phyloP scores from a whole-genome alignment of 495 filamentous ascomycete species.

The Trichoderma virens region DNA sequence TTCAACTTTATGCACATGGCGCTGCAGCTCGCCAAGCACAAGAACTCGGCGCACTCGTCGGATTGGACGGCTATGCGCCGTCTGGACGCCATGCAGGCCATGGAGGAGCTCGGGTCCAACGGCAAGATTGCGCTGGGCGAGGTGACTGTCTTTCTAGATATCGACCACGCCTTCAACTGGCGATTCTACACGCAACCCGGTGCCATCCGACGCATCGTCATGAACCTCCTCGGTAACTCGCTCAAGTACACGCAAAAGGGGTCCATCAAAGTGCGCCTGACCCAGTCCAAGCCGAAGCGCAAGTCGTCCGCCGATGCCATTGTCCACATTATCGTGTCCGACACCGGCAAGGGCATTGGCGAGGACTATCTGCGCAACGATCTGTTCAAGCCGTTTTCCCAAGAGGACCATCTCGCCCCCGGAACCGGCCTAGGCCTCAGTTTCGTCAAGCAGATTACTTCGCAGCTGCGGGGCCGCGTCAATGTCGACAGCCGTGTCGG shows the following conservation, averaged over 20 bases:
- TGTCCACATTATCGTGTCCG: constrained; percentile 46
- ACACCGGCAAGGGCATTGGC: constrained; percentile 63
- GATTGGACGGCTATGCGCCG: constrained; percentile 5
- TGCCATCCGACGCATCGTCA: constrained; percentile 64
- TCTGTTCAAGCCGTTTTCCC: constrained; percentile 62
- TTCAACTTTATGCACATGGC: constrained; percentile 26
- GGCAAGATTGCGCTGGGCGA: constrained; percentile 10
- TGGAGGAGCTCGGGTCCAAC: background rate
- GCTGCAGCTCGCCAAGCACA: constrained; percentile 13
- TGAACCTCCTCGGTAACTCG: constrained; percentile 78
- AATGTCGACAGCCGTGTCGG: constrained; percentile 49
- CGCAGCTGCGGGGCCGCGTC: constrained; percentile 51
- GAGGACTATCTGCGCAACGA: constrained; percentile 58
- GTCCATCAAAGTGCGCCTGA: constrained; percentile 54
- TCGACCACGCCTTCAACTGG: constrained; percentile 50
- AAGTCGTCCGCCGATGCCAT: constrained; percentile 13
- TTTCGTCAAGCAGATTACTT: constrained; percentile 59
- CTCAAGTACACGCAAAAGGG: constrained; percentile 70
- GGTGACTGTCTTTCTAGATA: constrained; percentile 57
- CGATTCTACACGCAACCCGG: constrained; percentile 62
- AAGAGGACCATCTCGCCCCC: constrained; percentile 57
- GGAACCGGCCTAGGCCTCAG: constrained; percentile 66
- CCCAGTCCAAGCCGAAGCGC: constrained; percentile 26
- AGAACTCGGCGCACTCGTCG: constrained; percentile 10
- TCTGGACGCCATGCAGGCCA: constrained; percentile 6